Evolutionary conservation across 2,329 filamentous ascomycete species (phyloP), one percentile per base, ranked within the genome.

Genomic region (Epichloe typhina): DNA sequence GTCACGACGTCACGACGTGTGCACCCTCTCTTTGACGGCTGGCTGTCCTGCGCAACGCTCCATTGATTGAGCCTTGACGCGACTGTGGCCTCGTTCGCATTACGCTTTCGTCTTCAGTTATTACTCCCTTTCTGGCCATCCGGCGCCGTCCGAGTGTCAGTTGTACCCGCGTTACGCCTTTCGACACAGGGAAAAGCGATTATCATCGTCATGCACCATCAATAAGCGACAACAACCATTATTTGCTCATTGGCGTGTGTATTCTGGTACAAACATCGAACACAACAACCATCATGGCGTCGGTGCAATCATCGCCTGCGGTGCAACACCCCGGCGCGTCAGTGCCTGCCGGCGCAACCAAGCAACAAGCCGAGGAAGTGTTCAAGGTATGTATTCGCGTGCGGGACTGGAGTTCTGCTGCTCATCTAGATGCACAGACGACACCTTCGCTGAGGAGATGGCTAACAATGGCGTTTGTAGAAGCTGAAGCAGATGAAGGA

Each of bases 401-500:
- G 33, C 12, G 15, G 47, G 12, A 33, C 2, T 11, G 26, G 9
- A 51, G 17, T 41, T 19, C 5, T 19, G 36, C 12, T 35, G 31
- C 45, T 44, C 31, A 33, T 9, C 21, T 17, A 19, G 11, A 26
- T 52, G 19, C 12, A 15, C 19, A 19, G 26, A 40, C n/a, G n/a
- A n/a, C 31, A 17, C 23, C 13, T 5, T 42, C 12, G 31, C 26
- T 11, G 39, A 12, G 31, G 12, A 12, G 40, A 7, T 26, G 19
- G 41, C 45, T 50, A 21, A 55, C 48, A 31, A 36, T 11, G 45
- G 19, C 44, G 33, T 44, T 8, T 41, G 12, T 19, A 96, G 90
- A 89, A 88, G 77, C 93, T 86, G 57, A 84, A 86, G 63, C 81
- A 87, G 66, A 89, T 97, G 86, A 93, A 91, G 69, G 79, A 86